Conservation (phyloP, 768 basidiomycete species). For the Lactarius deliciosus region DNA sequence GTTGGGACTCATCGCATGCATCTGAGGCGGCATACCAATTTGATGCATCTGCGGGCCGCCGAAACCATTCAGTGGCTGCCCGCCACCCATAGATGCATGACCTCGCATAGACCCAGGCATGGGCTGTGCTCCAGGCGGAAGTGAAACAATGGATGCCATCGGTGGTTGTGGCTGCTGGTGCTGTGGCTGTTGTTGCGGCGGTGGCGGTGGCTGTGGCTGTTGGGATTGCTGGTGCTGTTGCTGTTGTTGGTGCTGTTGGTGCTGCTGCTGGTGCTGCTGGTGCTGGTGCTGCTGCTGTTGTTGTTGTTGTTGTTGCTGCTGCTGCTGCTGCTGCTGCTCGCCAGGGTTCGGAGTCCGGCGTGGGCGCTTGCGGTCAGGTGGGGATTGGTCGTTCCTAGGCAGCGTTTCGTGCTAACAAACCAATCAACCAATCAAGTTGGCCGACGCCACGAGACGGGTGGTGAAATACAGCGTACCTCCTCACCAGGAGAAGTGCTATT, state of each 20-base stretch:
- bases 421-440: constrained; percentile 7
- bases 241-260: constrained; percentile 33
- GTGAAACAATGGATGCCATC: constrained; percentile 38
- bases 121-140: constrained; percentile 38
- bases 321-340: constrained; percentile 34
- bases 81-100: constrained; percentile 42
- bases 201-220: constrained; percentile 34
- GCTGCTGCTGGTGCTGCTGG: constrained; percentile 42
- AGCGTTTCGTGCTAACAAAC: constrained; percentile 33
- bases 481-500: constrained; percentile 40
- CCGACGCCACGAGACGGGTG: background rate
- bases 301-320: constrained; percentile 33
- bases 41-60: constrained; percentile 20
- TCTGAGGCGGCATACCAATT: constrained; percentile 19
- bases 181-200: constrained; percentile 21
- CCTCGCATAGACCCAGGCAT: constrained; percentile 35
- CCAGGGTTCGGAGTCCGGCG: constrained; percentile 37
- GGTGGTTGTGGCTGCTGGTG: constrained; percentile 48
- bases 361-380: constrained; percentile 37
- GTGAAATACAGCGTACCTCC: constrained; percentile 32
- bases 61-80: constrained; percentile 33
- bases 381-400: constrained; percentile 37
- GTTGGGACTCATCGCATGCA: constrained; percentile 23
- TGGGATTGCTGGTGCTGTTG: constrained; percentile 28
- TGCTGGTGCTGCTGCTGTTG: constrained; percentile 15